These are phyloP conservation scores for Malus orientalis DNA, from an alignment of 306 rosid species.

Conservation along the genomic window DNA sequence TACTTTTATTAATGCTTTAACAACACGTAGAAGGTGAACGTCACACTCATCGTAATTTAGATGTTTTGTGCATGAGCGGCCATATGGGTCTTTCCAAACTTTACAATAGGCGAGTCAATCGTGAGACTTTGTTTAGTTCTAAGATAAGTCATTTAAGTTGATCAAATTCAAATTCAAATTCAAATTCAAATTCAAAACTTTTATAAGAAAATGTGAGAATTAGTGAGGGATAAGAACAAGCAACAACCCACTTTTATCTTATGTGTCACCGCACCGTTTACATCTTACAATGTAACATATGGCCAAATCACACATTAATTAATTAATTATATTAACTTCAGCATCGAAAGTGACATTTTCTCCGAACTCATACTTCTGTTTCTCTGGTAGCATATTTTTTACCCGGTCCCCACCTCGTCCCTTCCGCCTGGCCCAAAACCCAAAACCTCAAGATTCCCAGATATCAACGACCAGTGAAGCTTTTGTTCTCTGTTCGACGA, in stretches of 20 bases:
- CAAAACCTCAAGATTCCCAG: not conserved
- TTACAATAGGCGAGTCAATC: too few species aligned
- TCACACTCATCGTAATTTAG: too few species aligned
- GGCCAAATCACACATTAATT: too few species aligned
- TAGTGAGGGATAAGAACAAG: not conserved
- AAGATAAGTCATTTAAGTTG: too few species aligned
- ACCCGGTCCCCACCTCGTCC: constrained; percentile 10
- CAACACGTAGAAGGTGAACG: too few species aligned
- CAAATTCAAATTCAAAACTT: not conserved
- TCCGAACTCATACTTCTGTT: not conserved
- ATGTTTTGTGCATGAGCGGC: too few species aligned
- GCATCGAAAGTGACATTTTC: not conserved
- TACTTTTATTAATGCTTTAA: too few species aligned
- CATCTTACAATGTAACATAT: not conserved
- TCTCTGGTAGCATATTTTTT: not conserved
- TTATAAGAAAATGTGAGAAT: not conserved
- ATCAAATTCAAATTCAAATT: too few species aligned
- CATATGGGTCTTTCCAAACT: too few species aligned
- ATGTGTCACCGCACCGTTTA: not conserved
- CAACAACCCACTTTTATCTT: not conserved
- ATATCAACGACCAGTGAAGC: not conserved
- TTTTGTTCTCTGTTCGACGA: not conserved
- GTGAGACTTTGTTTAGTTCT: too few species aligned
- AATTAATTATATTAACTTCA: not conserved
- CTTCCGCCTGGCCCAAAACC: constrained; percentile 14